Evolutionary conservation across 2,329 filamentous ascomycete species (phyloP).

Genomic region (Dothideomycetes sp.): DNA sequence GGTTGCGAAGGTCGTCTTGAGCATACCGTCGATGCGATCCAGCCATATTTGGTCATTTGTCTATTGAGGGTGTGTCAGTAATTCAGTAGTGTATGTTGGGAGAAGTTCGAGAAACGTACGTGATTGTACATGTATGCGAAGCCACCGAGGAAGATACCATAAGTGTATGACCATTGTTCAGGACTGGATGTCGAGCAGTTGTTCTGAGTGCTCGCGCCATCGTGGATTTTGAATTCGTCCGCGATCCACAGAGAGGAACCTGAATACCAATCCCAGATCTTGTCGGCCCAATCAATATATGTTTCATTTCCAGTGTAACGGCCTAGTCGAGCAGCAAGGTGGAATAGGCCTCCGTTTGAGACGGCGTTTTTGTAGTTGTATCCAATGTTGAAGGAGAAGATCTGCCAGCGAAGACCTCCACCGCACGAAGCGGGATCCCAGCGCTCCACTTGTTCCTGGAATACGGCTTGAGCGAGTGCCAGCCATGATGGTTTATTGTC

Average conservation of each 20-base stretch:
- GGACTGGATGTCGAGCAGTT: conserved; percentile 45
- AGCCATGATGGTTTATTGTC: conserved; percentile 50
- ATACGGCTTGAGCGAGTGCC: conserved; percentile 65
- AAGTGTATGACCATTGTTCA: conserved; percentile 34
- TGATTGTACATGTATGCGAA: conserved; percentile 12
- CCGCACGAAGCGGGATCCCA: conserved; percentile 60
- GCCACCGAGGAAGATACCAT: conserved; percentile 31
- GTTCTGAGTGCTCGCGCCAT: conserved; percentile 42
- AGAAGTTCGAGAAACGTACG: conserved; percentile 6
- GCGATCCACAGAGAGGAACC: conserved; percentile 42
- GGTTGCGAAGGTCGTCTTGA: conserved; percentile 17
- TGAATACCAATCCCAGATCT: conserved; percentile 50
- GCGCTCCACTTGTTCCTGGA: conserved; percentile 63
- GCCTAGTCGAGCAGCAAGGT: conserved; percentile 57
- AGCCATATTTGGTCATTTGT: conserved; percentile 21
- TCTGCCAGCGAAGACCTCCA: conserved; percentile 78
- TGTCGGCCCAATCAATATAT: conserved; percentile 66
- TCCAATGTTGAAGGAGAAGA: conserved; percentile 66
- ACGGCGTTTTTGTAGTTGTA: conserved; percentile 51
- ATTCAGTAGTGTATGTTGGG: not conserved
- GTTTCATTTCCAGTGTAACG: conserved; percentile 70
- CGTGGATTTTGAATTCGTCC: conserved; percentile 42
- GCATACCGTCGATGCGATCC: conserved; percentile 12
- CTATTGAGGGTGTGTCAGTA: not conserved
- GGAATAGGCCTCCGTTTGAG: conserved; percentile 49